phyloP scores from a whole-genome alignment of 2,329 filamentous ascomycete species.

The Xylaria sp. region DNA sequence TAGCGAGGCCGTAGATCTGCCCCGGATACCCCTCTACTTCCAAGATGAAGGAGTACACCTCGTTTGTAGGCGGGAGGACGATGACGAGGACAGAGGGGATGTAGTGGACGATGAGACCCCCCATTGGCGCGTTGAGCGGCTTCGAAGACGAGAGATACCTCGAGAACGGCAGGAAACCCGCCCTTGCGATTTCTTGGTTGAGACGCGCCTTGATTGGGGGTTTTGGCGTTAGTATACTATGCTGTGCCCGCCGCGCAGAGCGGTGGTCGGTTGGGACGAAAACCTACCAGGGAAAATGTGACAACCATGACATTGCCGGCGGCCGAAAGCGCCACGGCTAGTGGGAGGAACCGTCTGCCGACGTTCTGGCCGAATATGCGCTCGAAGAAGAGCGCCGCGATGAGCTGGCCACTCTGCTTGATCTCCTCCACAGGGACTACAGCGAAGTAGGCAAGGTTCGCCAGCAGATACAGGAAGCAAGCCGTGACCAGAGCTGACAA shows the following conservation, averaged over 20 bases:
- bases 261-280: neutral
- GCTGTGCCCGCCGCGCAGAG: neutral
- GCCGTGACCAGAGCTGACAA: constrained; percentile 70
- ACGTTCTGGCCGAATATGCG: constrained; percentile 68
- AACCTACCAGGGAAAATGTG: constrained; percentile 71
- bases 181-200: constrained; percentile 78
- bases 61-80: constrained; percentile 69
- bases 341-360: constrained; percentile 67
- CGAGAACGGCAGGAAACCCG: constrained; percentile 75
- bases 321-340: constrained; percentile 74
- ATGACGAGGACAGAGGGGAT: constrained; percentile 76
- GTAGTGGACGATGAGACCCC: constrained; percentile 75
- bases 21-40: constrained; percentile 77
- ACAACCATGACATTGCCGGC: constrained; percentile 80
- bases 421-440: constrained; percentile 76
- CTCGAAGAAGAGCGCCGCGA: constrained; percentile 75
- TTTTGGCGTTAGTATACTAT: constrained; percentile 4
- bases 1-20: constrained; percentile 68
- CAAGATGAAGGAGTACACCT: constrained; percentile 78
- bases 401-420: constrained; percentile 72
- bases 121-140: constrained; percentile 74
- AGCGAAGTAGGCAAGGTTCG: constrained; percentile 71
- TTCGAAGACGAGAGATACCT: constrained; percentile 69
- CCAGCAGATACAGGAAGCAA: constrained; percentile 72
- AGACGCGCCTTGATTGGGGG: constrained; percentile 63